phyloP scores from a whole-genome alignment of 2,329 filamentous ascomycete genomes.

The Sclerotinia nivalis region DNA sequence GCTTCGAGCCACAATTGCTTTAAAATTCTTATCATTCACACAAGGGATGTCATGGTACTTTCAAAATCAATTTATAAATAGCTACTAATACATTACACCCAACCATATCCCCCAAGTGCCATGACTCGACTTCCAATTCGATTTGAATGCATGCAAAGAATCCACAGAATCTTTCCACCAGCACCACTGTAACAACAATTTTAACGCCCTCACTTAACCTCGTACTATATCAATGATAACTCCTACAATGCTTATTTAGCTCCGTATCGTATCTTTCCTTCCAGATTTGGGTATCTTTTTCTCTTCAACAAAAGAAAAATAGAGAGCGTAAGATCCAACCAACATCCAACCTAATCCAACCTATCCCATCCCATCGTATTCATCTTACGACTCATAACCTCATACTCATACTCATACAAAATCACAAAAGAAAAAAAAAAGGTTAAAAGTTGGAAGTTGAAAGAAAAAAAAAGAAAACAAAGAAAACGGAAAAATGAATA shows the following conservation, averaged over 20 bases:
- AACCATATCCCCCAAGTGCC: neutral
- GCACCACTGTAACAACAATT: neutral
- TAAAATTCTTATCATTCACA: neutral
- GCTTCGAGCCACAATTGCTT: neutral
- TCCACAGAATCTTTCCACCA: neutral
- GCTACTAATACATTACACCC: neutral
- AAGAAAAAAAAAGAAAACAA: neutral
- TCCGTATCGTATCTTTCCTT: neutral
- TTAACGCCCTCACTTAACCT: neutral
- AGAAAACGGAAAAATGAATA: neutral
- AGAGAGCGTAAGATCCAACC: neutral
- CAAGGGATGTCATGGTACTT: neutral
- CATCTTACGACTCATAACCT: neutral
- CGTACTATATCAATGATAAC: neutral
- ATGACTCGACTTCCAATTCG: neutral
- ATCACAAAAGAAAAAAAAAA: neutral
- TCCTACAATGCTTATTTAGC: neutral
- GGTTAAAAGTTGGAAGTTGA: neutral
- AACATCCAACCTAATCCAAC: neutral
- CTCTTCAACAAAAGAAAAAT: constrained; percentile 16
- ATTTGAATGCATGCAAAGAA: neutral
- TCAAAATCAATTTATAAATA: neutral
- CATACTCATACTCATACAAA: constrained; percentile 5
- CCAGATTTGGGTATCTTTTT: neutral
- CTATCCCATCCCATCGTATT: neutral